These are phyloP conservation scores for Cymbopogon flexuosus DNA, from an alignment of 202 grass and related monocot genomes.

Conservation along the genomic window DNA sequence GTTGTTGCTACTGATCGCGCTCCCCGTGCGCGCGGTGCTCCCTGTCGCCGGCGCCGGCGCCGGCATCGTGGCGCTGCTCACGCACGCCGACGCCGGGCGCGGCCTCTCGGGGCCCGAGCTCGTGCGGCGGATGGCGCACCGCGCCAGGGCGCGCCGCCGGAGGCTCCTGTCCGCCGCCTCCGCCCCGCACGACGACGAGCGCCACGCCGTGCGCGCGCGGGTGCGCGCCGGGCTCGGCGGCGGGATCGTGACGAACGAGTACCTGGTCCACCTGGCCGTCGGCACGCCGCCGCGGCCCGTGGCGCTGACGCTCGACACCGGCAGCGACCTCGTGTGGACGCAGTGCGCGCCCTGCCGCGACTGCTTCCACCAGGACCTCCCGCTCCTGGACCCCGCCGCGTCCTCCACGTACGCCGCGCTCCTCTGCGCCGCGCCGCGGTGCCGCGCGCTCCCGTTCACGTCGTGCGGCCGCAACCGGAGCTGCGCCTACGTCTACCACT, in stretches of 20 bases:
- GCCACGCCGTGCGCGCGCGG: not conserved
- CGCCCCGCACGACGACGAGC: too few species aligned
- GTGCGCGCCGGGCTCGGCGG: not conserved
- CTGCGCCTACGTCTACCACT: conserved; percentile 62
- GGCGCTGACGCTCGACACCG: conserved; percentile 62
- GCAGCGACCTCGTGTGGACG: conserved; percentile 77
- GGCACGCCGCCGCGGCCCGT: conserved; percentile 55
- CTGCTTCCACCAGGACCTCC: conserved; percentile 63
- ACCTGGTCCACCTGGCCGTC: conserved; percentile 42
- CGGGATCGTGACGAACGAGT: conserved; percentile 50
- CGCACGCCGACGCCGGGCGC: conserved; percentile 48
- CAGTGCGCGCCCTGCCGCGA: conserved; percentile 60
- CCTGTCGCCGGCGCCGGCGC: not conserved
- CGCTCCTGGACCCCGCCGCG: conserved; percentile 47
- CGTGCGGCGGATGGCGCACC: conserved; percentile 48
- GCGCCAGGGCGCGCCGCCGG: conserved; percentile 15
- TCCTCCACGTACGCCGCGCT: conserved; percentile 54
- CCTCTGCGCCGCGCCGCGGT: conserved; percentile 41
- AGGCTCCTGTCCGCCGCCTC: not conserved
- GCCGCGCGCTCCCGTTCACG: conserved; percentile 52
- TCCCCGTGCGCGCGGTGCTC: conserved; percentile 10
- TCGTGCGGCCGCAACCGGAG: conserved; percentile 44
- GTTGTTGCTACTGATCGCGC: conserved; percentile 43
- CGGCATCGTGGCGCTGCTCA: conserved; percentile 31
- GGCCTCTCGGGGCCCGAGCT: conserved; percentile 37